A percentile compares a stretch with the other conserved stretches of the same genome.
Evolutionary conservation across 2,329 filamentous ascomycete genomes (phyloP).

Genomic region (Stagonosporopsis rhizophila): DNA sequence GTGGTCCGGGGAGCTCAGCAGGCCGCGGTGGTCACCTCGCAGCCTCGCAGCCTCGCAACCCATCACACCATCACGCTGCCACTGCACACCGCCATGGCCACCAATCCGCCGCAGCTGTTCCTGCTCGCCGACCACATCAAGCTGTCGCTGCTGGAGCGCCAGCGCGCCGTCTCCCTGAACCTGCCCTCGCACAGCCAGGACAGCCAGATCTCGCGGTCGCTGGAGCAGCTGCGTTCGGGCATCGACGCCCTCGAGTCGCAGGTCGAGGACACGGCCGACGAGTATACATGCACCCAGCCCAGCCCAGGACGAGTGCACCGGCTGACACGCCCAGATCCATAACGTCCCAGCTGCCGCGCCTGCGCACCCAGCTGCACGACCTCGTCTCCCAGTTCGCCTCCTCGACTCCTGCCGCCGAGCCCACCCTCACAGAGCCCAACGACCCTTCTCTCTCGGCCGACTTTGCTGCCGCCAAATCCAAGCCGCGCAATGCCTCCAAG

Average conservation of each 20-base stretch:
- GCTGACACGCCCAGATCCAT: conserved; percentile 35
- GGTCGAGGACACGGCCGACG: conserved; percentile 66
- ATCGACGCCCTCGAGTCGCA: conserved; percentile 72
- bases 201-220: conserved; percentile 84
- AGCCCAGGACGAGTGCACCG: not conserved
- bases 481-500: conserved; percentile 60
- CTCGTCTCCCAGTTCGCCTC: conserved; percentile 78
- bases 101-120: conserved; percentile 76
- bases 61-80: conserved; percentile 7
- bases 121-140: conserved; percentile 97
- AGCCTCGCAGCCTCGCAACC: too few relatives aligned
- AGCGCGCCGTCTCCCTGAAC: conserved; percentile 82
- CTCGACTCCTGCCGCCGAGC: conserved; percentile 39
- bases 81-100: conserved; percentile 38
- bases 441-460: conserved; percentile 47
- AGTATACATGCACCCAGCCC: conserved; percentile 44
- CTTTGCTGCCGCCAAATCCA: conserved; percentile 49
- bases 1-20: not conserved
- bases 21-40: too few relatives aligned
- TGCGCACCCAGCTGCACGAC: conserved; percentile 77
- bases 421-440: conserved; percentile 54
- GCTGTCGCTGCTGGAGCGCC: conserved; percentile 88
- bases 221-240: conserved; percentile 85
- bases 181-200: conserved; percentile 83
- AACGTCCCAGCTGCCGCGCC: conserved; percentile 66